Evolutionary conservation across 768 basidiomycete species (phyloP), one percentile per base, ranked within the genome.

Genomic region (Mycena indigotica): DNA sequence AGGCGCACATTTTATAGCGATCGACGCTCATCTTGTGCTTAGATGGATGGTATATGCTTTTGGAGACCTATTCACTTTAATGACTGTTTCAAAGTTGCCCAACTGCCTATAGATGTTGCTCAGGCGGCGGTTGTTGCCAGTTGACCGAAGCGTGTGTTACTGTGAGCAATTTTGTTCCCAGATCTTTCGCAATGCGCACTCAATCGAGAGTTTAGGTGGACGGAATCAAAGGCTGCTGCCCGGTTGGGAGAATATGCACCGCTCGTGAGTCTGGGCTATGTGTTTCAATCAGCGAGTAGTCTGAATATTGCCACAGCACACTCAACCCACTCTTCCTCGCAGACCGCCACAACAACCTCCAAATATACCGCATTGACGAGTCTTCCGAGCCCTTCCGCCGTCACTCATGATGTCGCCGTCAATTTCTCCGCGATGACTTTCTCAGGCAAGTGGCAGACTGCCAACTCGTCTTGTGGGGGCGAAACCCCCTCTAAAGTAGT

Each of bases 121-220:
- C 41, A 12, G 41, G 23, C 32, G 45, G 57, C 39, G 51, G 51
- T 16, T 58, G 57, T 26, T 58, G 57, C 50, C 44, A 58, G 26
- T 16, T 58, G 30, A 58, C 41, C 15, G 28, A 48, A 35, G 45
- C 15, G 25, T 55, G 53, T 29, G 53, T 17, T 28, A 55, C 53
- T 24, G 53, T 55, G 17, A 16, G 21, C 17, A n/a, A 16, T 13
- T 30, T 35, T 8, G 32, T 35, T 35, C 32, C 32, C n/a, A n/a
- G n/a, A n/a, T n/a, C n/a, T n/a, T n/a, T n/a, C n/a, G 32, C 32
- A 8, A 35, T 35, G 32, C n/a, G n/a, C n/a, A n/a, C 32, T 35
- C 32, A 35, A 35, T 8, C n/a, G n/a, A 8, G 32, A 17, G 10
- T 19, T 38, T 28, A 55, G 53, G 53, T 55, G 4, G 25, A 21